Evolutionary conservation across 2,329 filamentous ascomycete genomes (phyloP).

Genomic region (Hortaea werneckii): DNA sequence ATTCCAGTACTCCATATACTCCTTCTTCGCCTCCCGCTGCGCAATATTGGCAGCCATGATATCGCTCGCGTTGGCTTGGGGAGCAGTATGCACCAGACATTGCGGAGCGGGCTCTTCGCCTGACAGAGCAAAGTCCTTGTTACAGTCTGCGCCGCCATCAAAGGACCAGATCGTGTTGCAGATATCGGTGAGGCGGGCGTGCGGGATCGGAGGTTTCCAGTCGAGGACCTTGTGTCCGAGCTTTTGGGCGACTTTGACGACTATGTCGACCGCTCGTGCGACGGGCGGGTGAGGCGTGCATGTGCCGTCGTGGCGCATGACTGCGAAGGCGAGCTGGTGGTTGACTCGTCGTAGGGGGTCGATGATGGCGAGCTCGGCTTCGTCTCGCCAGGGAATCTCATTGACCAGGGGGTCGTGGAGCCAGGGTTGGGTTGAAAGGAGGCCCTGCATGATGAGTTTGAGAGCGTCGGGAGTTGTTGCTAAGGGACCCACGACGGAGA

Average conservation of each 20-base stretch:
- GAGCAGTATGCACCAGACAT: constrained; percentile 27
- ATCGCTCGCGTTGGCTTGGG: constrained; percentile 32
- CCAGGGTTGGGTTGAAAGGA: constrained; percentile 55
- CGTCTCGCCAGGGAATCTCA: constrained; percentile 55
- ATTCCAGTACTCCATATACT: constrained; percentile 57
- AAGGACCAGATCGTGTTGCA: constrained; percentile 31
- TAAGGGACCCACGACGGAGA: constrained; percentile 55
- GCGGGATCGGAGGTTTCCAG: constrained; percentile 46
- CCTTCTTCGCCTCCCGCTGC: constrained; percentile 46
- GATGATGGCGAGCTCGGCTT: constrained; percentile 30
- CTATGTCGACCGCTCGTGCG: constrained; percentile 41
- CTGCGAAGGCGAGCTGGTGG: constrained; percentile 42
- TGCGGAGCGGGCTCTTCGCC: constrained; percentile 44
- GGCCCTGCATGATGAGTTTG: constrained; percentile 44
- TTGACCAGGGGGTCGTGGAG: constrained; percentile 53
- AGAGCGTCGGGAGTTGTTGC: constrained; percentile 46
- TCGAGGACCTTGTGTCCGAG: constrained; percentile 50
- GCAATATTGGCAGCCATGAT: constrained; percentile 42
- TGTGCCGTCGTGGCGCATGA: constrained; percentile 43
- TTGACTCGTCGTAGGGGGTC: constrained; percentile 16
- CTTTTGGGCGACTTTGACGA: constrained; percentile 39
- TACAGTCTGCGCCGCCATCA: constrained; percentile 44
- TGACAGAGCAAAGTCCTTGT: constrained; percentile 41
- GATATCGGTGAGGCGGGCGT: constrained; percentile 29
- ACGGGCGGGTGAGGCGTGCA: constrained; percentile 49